Percentiles rank a stretch among this genome's conserved stretches.
phyloP scores from a whole-genome alignment of 2,329 filamentous ascomycete species.

The Xylaria sp. region DNA sequence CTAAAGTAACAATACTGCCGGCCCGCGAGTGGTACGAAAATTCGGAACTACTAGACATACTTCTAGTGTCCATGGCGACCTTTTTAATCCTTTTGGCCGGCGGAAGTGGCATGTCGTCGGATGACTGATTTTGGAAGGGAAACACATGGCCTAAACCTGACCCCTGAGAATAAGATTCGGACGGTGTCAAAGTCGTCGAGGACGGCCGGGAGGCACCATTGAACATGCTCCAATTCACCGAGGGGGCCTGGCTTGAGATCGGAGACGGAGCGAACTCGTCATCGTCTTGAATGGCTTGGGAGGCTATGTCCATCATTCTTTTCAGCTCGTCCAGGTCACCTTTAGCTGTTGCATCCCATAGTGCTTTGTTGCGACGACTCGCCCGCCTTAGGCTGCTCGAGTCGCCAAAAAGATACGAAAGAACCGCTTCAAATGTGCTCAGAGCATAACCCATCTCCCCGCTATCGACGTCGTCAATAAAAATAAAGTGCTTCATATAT shows the following conservation, averaged over 20 bases:
- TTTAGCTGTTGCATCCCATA: conserved; percentile 86
- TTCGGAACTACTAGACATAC: conserved; percentile 84
- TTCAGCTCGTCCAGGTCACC: conserved; percentile 78
- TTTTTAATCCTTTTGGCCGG: conserved; percentile 68
- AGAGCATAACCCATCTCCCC: conserved; percentile 95
- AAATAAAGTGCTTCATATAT: conserved; percentile 98
- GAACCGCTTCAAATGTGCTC: conserved; percentile 92
- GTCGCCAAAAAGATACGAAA: conserved; percentile 84
- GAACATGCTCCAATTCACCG: conserved; percentile 54
- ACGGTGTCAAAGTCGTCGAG: conserved; percentile 49
- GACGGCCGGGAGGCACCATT: conserved; percentile 52
- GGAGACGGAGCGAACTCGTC: conserved; percentile 46
- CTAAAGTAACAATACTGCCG: conserved; percentile 75
- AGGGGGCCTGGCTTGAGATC: conserved; percentile 51
- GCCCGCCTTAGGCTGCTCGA: conserved; percentile 82
- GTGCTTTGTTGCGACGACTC: conserved; percentile 80
- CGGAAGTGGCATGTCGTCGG: conserved; percentile 42
- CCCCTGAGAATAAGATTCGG: conserved; percentile 60
- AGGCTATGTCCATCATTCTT: conserved; percentile 77
- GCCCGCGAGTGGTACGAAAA: conserved; percentile 82
- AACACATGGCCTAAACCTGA: conserved; percentile 82
- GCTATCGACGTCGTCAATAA: conserved; percentile 95
- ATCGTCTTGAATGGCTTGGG: conserved; percentile 51
- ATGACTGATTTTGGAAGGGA: conserved; percentile 75
- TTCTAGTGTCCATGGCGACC: conserved; percentile 88